A percentile compares a stretch with the other conserved stretches of the same genome.
Evolutionary conservation across 2,329 filamentous ascomycete genomes (phyloP).

Genomic region (Neoscytalidium dimidiatum): DNA sequence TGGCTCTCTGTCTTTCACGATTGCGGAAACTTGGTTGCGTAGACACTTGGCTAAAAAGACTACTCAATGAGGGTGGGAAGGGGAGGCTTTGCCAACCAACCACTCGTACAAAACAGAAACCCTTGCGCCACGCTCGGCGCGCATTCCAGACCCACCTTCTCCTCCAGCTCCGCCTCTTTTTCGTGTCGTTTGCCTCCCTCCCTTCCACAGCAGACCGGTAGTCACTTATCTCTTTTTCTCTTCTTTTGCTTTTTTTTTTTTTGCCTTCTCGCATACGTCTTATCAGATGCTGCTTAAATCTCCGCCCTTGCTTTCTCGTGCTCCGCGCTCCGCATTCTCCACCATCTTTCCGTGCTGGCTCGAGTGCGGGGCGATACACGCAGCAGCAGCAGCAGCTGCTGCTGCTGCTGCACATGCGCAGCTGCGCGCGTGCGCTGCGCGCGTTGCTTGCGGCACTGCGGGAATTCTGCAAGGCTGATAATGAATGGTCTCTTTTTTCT

Average conservation of each 20-base stretch:
- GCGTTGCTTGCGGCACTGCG: too few relatives aligned
- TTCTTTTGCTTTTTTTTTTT: neutral
- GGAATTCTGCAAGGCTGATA: too few relatives aligned
- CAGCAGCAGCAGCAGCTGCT: too few relatives aligned
- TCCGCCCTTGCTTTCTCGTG: neutral
- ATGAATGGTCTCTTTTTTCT: too few relatives aligned
- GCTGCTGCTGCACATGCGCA: too few relatives aligned
- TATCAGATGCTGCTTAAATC: neutral
- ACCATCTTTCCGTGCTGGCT: neutral
- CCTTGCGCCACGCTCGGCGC: neutral
- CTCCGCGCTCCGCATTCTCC: neutral
- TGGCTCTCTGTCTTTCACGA: neutral
- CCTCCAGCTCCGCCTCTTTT: neutral
- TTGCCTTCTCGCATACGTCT: neutral
- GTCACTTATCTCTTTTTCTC: neutral
- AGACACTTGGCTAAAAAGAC: too few relatives aligned
- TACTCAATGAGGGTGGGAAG: too few relatives aligned
- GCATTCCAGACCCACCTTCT: neutral
- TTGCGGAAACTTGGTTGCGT: neutral
- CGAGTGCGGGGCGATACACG: neutral
- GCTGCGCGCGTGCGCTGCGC: neutral
- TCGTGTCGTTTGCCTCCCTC: too few relatives aligned
- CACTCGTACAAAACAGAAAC: neutral
- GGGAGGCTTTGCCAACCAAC: too few relatives aligned
- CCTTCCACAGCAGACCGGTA: too few relatives aligned